Evolutionary conservation across 306 rosid genomes (phyloP).

Genomic region (Citrullus amarus): DNA sequence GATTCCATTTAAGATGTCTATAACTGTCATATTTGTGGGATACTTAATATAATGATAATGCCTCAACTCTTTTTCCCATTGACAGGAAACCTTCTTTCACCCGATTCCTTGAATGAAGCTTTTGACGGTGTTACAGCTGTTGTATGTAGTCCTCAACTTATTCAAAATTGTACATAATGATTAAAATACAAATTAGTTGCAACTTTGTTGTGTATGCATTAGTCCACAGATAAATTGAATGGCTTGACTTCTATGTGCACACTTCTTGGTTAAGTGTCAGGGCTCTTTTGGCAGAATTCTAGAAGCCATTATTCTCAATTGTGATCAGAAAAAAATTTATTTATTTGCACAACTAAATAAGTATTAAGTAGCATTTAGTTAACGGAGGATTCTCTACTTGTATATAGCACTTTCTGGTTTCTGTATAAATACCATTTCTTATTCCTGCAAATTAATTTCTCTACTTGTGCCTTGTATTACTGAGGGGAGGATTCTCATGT

Average conservation of each 20-base stretch:
- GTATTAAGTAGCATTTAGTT: not conserved
- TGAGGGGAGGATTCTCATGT: not conserved
- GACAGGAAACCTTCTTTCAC: constrained; percentile 75
- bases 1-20: not conserved
- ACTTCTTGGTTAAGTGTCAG: not conserved
- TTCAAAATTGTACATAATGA: not conserved
- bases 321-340: not conserved
- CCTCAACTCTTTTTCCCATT: constrained; percentile 18
- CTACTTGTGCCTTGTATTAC: not conserved
- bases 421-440: not conserved
- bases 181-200: not conserved
- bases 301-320: not conserved
- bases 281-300: not conserved
- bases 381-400: not conserved
- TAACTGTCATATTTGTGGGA: not conserved
- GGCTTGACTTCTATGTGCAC: not conserved
- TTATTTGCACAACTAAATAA: not conserved
- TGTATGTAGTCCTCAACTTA: constrained; percentile 35
- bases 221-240: not conserved
- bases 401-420: not conserved
- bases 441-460: not conserved
- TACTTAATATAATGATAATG: not conserved
- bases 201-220: not conserved
- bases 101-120: constrained; percentile 79
- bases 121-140: constrained; percentile 72